Conservation (phyloP, 805 yeast species). For the Jamesozyma rosinii region DNA sequence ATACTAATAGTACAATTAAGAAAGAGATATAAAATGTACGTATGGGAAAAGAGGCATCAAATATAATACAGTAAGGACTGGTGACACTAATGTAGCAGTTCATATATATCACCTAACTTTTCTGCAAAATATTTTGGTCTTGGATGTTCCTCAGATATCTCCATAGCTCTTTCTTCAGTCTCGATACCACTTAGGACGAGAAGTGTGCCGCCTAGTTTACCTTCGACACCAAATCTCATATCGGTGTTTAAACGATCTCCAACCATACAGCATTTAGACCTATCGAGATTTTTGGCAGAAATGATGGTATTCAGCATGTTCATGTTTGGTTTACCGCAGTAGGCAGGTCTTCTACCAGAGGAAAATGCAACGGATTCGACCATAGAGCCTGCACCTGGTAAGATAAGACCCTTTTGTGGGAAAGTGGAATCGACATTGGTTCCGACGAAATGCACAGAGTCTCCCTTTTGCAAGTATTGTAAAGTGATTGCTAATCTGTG, state of each 20-base stretch:
- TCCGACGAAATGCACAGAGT: constrained; percentile 63
- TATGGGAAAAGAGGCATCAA: background rate
- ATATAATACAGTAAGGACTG: background rate
- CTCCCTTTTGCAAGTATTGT: constrained; percentile 59
- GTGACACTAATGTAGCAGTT: constrained; percentile 18
- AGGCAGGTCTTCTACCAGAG: constrained; percentile 73
- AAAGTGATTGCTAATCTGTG: constrained; percentile 71
- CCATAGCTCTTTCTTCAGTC: constrained; percentile 51
- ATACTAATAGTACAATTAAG: background rate
- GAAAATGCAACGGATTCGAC: constrained; percentile 68
- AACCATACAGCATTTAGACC: constrained; percentile 69
- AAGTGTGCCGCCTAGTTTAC: constrained; percentile 72
- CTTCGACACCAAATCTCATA: constrained; percentile 81
- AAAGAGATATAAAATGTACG: background rate
- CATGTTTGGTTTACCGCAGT: constrained; percentile 87
- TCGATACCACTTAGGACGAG: constrained; percentile 90
- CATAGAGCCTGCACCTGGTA: constrained; percentile 94
- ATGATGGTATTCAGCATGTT: constrained; percentile 86
- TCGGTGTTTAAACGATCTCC: constrained; percentile 95
- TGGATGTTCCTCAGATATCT: constrained; percentile 26
- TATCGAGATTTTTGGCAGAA: constrained; percentile 49
- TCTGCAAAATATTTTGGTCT: constrained; percentile 62
- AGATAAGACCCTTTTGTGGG: constrained; percentile 75
- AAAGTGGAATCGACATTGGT: constrained; percentile 93
- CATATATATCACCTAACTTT: constrained; percentile 69